A percentile compares a stretch with the other conserved stretches of the same genome.
phyloP scores from a whole-genome alignment of 805 yeast genomes.

The Kuraishia floccosa region DNA sequence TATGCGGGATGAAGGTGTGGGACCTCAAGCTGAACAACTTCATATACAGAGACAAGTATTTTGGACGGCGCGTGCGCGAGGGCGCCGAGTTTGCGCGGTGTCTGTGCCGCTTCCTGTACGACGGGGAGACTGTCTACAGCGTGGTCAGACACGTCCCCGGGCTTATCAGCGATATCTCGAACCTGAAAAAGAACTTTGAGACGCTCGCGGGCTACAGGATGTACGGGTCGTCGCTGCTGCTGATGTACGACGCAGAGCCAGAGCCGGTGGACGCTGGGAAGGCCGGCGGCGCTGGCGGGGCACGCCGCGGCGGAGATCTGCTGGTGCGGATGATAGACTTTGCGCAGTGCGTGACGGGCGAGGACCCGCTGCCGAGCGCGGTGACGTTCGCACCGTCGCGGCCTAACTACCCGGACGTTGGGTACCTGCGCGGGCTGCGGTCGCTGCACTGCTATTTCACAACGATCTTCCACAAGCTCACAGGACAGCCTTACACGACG shows the following conservation, averaged over 20 bases:
- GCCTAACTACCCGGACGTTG: constrained; percentile 56
- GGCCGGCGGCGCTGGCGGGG: constrained; percentile 5
- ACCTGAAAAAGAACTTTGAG: constrained; percentile 41
- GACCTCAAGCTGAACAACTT: constrained; percentile 32
- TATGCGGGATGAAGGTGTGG: constrained; percentile 93
- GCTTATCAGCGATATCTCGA: constrained; percentile 47
- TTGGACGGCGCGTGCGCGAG: constrained; percentile 65
- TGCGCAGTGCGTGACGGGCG: constrained; percentile 81
- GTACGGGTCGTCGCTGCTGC: constrained; percentile 81
- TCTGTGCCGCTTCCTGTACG: constrained; percentile 67
- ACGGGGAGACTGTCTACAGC: constrained; percentile 51
- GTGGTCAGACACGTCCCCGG: constrained; percentile 57
- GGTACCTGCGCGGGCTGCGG: constrained; percentile 73
- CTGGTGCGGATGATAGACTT: constrained; percentile 82
- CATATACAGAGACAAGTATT: constrained; percentile 79
- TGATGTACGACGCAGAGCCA: constrained; percentile 63
- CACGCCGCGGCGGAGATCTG: constrained; percentile 9
- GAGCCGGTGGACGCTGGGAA: constrained; percentile 6
- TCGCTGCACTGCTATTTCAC: constrained; percentile 63
- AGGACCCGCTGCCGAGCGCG: constrained; percentile 28
- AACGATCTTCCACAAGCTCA: constrained; percentile 42
- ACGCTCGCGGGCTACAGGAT: constrained; percentile 67
- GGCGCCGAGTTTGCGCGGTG: constrained; percentile 74
- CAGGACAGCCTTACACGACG: constrained; percentile 11
- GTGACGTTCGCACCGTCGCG: constrained; percentile 65